Percentiles rank a stretch among this genome's conserved stretches.
Conservation (phyloP, 176 grass and related monocot species). For the Juncus inflexus region DNA sequence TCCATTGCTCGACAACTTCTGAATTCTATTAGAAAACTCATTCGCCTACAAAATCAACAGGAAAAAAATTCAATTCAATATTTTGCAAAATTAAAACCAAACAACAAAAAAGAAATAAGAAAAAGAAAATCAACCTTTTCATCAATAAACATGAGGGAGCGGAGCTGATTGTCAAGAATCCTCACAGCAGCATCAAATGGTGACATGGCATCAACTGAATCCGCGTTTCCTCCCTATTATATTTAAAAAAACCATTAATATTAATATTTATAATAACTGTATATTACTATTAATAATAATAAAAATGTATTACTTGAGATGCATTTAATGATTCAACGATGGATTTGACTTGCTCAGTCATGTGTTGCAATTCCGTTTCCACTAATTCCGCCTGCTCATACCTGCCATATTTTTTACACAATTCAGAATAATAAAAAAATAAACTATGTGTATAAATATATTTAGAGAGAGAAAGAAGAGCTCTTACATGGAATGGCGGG, state of each 20-base stretch:
- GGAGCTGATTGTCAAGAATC: slow-evolving; percentile 92
- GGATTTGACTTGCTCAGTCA: slow-evolving; percentile 96
- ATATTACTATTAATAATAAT: not conserved
- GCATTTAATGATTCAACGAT: slow-evolving; percentile 92
- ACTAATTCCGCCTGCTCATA: slow-evolving; percentile 83
- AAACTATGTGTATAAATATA: slow-evolving; percentile 10
- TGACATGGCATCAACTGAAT: slow-evolving; percentile 66
- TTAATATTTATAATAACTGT: too few relatives aligned
- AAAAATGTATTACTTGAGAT: slow-evolving; percentile 51
- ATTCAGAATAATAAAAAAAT: not conserved
- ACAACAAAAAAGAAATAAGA: not conserved
- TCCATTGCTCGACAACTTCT: slow-evolving; percentile 65
- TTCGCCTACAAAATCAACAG: slow-evolving; percentile 45
- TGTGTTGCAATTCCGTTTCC: slow-evolving; percentile 85
- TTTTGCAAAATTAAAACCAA: slow-evolving; percentile 1
- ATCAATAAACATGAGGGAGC: slow-evolving; percentile 95
- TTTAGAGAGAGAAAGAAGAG: slow-evolving; percentile 14
- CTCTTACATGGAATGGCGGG: slow-evolving; percentile 97
- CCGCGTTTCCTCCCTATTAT: slow-evolving; percentile 65
- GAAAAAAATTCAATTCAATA: slow-evolving; percentile 11
- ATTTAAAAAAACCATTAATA: slow-evolving; percentile 24
- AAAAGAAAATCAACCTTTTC: slow-evolving; percentile 58
- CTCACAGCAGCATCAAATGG: slow-evolving; percentile 97
- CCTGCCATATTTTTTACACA: slow-evolving; percentile 48
- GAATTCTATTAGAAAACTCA: slow-evolving; percentile 88